Evolutionary conservation across 768 basidiomycete species (phyloP), one percentile per base, ranked within the genome.

Genomic region (Udeniomyces megalosporus): DNA sequence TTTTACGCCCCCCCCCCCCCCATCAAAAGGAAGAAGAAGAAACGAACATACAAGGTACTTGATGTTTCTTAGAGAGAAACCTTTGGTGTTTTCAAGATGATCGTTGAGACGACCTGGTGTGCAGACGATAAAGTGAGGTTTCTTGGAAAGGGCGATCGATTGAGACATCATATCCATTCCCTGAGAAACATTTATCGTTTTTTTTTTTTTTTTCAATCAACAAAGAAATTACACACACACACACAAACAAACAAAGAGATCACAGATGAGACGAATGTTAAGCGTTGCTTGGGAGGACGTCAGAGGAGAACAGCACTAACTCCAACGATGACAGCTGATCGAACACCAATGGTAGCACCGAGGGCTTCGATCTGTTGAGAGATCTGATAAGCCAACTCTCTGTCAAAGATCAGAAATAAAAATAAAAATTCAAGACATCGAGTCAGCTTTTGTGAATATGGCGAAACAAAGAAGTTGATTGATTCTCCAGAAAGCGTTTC

Each of bases 301-400:
- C 8, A 42, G 17, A 17, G 38, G 17, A 42, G 38, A 42, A 42
- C 8, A 42, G 17, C 38, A 17, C 38, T n/a, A n/a, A 42, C 95
- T 69, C 95, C 95, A n/a, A 97, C 87, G 65, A 99, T 81, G 12
- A 90, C 87, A 0, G 83, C 82, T 70, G 86, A 87, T 38, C 95
- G 81, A 6, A 89, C 91, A 32, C 93, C 95, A 79, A 97, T 90
- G 12, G 85, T 80, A 28, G 88, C 83, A 8, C 95, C 95, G 38
- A 99, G 76, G 1, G 87, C 81, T 67, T 92, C 87, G 69, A 99
- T 89, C 70, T 93, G 90, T 68, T 96, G 86, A n/a, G 89, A 84
- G 70, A 99, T 99, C 75, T 99, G 95, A 75, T 86, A 92, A 34
- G 95, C 95, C 68, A 99, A 78, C 76, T 99, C 95, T 69, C 93